Evolutionary conservation across 2,329 filamentous ascomycete genomes (phyloP), one percentile per base, ranked within the genome.

Genomic region (Cladosporium sp.): DNA sequence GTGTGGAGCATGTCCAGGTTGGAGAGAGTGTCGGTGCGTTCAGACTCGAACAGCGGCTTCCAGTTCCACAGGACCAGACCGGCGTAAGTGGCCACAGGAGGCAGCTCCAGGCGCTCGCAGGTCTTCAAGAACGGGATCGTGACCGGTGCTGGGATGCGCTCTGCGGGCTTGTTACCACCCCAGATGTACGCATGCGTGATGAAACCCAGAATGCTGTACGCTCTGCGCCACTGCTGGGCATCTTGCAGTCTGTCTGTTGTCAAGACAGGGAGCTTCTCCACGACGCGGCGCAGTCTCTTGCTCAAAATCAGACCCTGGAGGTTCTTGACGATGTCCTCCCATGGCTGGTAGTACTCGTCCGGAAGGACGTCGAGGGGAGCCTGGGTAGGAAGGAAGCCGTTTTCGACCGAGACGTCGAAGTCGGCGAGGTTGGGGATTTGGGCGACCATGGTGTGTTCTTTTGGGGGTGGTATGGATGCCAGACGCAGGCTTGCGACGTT

Each of bases 61-160:
- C 90, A 97, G 72, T 99, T 99, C 93, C 93, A 99, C 20, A 99
- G 78, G 58, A 89, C 92, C 3, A 96, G 77, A 7, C 86, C 89
- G 6, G 93, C 89, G 67, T 96, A 99, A 15, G 92, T 96, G 42
- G 92, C 93, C 22, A 99, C 92, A 1, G 91, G 88, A 6, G 89
- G 91, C 20, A 99, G 77, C 64, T 97, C 88, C 15, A 99, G 80
- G 55, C 58, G 57, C 39, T 80, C 75, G 59, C 88, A 92, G 41
- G 95, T 80, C 57, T 84, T 73, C 45, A 95, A 76, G 58, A 97
- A 80, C 0, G 93, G 93, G 24, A 91, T 80, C 5, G 92, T 89
- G 56, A 99, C 82, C 52, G 89, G 77, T 20, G 88, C 83, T 41
- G 93, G 93, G 45, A 99, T 74, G 61, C 73, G 74, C 73, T 84